A percentile compares a stretch with the other conserved stretches of the same genome.
These are phyloP conservation scores for Rhizophagus prolifer DNA, from an alignment of 192 early-diverging fungal species.

Conservation along the genomic window DNA sequence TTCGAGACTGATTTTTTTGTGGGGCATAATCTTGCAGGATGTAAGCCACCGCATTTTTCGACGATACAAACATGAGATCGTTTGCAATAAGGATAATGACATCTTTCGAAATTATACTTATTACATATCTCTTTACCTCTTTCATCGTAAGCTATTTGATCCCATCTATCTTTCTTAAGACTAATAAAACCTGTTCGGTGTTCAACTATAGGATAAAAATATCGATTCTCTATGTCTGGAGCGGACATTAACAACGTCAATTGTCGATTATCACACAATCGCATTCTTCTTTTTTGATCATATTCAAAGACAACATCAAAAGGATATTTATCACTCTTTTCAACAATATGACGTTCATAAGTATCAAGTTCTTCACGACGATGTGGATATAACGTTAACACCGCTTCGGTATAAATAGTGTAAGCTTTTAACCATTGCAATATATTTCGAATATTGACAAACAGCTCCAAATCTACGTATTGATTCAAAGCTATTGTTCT, in stretches of 20 bases:
- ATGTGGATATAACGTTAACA: constrained; percentile 11
- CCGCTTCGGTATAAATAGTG: constrained; percentile 3
- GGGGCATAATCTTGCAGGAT: constrained; percentile 12
- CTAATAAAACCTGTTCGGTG: constrained; percentile 18
- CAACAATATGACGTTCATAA: constrained; percentile 14
- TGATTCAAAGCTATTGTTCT: constrained; percentile 6
- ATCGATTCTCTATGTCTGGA: not conserved
- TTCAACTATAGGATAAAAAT: constrained; percentile 17
- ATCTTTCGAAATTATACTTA: constrained; percentile 12
- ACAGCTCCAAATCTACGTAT: not conserved
- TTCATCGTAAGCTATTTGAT: constrained; percentile 17
- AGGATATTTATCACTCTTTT: constrained; percentile 13
- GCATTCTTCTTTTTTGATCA: constrained; percentile 1
- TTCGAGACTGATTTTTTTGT: not conserved
- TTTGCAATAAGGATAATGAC: constrained; percentile 17
- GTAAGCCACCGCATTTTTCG: constrained; percentile 11
- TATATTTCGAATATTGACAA: constrained; percentile 1
- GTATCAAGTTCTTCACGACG: constrained; percentile 19
- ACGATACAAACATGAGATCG: constrained; percentile 10
- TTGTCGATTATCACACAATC: constrained; percentile 13
- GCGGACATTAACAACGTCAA: constrained; percentile 4
- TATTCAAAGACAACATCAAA: constrained; percentile 8
- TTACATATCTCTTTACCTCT: constrained; percentile 17
- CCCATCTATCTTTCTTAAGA: constrained; percentile 13
- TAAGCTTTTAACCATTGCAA: constrained; percentile 21